Evolutionary conservation across 176 grass and related monocot species (phyloP).

Genomic region (Oryza rufipogon): DNA sequence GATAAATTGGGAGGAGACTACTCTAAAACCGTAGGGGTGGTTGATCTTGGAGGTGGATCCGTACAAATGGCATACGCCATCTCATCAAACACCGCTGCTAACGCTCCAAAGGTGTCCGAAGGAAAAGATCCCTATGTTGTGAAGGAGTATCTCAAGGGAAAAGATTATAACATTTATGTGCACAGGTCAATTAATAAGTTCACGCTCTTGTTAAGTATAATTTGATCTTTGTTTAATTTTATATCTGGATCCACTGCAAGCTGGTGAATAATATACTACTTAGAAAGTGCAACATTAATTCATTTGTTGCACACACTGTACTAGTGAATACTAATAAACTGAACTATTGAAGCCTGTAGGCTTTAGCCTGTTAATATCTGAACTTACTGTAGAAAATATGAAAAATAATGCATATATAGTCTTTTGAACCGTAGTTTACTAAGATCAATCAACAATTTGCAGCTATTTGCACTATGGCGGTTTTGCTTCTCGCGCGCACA

Average conservation of each 20-base stretch:
- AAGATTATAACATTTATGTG: constrained; percentile 52
- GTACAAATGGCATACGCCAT: constrained; percentile 65
- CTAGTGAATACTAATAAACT: too few species aligned
- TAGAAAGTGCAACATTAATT: too few species aligned
- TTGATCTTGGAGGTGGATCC: constrained; percentile 64
- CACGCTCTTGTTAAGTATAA: too few species aligned
- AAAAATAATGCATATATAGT: neutral
- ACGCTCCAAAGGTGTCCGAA: constrained; percentile 36
- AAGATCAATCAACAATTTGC: neutral
- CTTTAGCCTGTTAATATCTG: neutral
- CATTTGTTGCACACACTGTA: too few species aligned
- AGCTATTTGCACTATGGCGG: constrained; percentile 63
- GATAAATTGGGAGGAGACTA: constrained; percentile 59
- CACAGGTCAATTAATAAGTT: constrained; percentile 40
- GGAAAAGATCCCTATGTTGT: constrained; percentile 44
- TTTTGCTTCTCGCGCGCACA: constrained; percentile 44
- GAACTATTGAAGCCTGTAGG: too few species aligned
- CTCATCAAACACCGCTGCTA: constrained; percentile 40
- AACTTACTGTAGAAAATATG: neutral
- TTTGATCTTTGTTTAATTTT: neutral
- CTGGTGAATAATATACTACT: neutral
- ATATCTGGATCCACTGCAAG: neutral
- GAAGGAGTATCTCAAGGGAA: constrained; percentile 47
- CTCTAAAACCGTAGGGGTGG: constrained; percentile 39
- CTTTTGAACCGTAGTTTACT: neutral